These are phyloP conservation scores for Pyronema omphalodes DNA, from an alignment of 495 filamentous ascomycete species.

Conservation along the genomic window DNA sequence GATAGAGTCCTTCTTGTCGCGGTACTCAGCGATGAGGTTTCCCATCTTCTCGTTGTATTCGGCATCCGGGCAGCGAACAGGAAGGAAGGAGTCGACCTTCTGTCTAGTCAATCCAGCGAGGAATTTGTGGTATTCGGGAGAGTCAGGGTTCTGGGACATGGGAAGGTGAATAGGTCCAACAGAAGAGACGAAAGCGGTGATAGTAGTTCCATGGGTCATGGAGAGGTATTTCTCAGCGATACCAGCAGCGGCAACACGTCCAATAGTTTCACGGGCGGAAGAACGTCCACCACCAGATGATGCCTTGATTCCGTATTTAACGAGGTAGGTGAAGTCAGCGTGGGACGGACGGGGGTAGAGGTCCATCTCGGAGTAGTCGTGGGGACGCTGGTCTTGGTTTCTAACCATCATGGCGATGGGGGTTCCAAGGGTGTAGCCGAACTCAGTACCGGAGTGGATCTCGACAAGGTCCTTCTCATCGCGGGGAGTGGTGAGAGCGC, in stretches of 20 bases:
- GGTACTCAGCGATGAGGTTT: constrained; percentile 58
- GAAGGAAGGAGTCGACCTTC: constrained; percentile 64
- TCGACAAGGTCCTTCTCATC: constrained; percentile 82
- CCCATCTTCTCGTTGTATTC: constrained; percentile 53
- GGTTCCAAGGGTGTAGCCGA: constrained; percentile 78
- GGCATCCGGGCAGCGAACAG: constrained; percentile 67
- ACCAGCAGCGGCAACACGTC: constrained; percentile 79
- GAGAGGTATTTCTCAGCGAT: constrained; percentile 87
- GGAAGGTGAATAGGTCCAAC: constrained; percentile 70
- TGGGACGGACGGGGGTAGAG: constrained; percentile 78
- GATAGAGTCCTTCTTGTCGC: constrained; percentile 73
- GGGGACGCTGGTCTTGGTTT: constrained; percentile 85
- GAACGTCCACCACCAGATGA: constrained; percentile 82
- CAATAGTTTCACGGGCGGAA: constrained; percentile 86
- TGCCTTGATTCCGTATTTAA: constrained; percentile 94
- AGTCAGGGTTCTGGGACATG: constrained; percentile 58
- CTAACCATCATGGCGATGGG: constrained; percentile 75
- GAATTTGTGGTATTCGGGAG: constrained; percentile 65
- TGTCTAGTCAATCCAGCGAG: constrained; percentile 55
- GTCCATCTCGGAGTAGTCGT: constrained; percentile 94
- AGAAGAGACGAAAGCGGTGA: constrained; percentile 76
- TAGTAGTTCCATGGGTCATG: constrained; percentile 67
- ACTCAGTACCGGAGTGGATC: constrained; percentile 90
- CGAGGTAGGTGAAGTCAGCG: constrained; percentile 90
- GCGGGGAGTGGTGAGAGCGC: constrained; percentile 73